Percentiles rank a stretch among this genome's conserved stretches.
Conservation (phyloP, 2,329 filamentous ascomycete genomes). For the Didymella pinodella region DNA sequence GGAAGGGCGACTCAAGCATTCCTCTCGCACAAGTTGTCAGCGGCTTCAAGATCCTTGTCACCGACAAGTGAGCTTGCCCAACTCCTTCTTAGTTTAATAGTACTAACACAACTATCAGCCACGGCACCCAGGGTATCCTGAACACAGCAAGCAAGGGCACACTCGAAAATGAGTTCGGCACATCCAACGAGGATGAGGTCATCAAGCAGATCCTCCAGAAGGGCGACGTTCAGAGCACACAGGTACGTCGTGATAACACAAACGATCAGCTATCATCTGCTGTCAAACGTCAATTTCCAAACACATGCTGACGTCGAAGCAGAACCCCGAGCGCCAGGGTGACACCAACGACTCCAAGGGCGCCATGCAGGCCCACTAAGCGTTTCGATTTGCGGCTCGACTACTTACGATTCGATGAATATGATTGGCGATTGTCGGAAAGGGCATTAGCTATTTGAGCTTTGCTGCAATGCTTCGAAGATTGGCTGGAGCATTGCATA, state of each 20-base stretch:
- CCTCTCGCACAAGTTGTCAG: slow-evolving; percentile 86
- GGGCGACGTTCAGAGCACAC: slow-evolving; percentile 58
- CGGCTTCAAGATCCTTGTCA: slow-evolving; percentile 87
- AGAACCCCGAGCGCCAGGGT: slow-evolving; percentile 54
- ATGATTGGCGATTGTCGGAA: slow-evolving; percentile 26
- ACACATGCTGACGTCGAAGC: slow-evolving; percentile 18
- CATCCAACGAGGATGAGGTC: slow-evolving; percentile 77
- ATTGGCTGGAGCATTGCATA: slow-evolving; percentile 25
- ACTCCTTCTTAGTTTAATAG: neutral
- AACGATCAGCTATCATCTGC: neutral
- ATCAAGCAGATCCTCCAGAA: slow-evolving; percentile 82
- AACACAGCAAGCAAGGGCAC: slow-evolving; percentile 77
- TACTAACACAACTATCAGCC: slow-evolving; percentile 61
- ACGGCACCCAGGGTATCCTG: slow-evolving; percentile 82
- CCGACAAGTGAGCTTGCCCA: slow-evolving; percentile 75
- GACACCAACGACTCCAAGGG: slow-evolving; percentile 55
- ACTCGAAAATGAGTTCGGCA: slow-evolving; percentile 89
- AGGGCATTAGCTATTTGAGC: slow-evolving; percentile 12
- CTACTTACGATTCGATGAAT: slow-evolving; percentile 30
- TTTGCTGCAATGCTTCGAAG: slow-evolving; percentile 22
- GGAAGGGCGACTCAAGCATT: slow-evolving; percentile 79
- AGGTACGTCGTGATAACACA: slow-evolving; percentile 16
- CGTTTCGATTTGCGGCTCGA: slow-evolving; percentile 14
- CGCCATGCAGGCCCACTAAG: slow-evolving; percentile 42
- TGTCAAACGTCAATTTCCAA: neutral